Conservation (phyloP, 192 early-diverging fungal genomes). For the Coemansia javaensis region DNA sequence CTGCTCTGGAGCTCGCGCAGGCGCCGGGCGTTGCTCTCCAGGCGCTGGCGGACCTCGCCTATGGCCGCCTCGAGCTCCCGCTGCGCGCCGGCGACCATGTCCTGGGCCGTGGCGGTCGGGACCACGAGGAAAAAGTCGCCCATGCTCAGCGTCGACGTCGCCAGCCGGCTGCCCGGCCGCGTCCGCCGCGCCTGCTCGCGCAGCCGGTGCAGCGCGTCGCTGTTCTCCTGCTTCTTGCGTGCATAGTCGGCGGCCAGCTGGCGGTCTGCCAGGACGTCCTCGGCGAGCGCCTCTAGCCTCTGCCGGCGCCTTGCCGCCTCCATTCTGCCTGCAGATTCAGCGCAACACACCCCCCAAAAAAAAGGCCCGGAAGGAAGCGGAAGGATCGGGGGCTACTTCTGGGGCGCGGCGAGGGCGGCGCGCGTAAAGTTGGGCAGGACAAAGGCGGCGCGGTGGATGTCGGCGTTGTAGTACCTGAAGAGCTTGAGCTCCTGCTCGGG, state of each 20-base stretch:
- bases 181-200: slow-evolving; percentile 11
- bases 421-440: slow-evolving; percentile 88
- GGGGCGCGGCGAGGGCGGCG: slow-evolving; percentile 20
- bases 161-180: slow-evolving; percentile 15
- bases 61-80: slow-evolving; percentile 39
- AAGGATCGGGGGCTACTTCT: too few species aligned
- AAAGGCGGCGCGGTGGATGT: slow-evolving; percentile 89
- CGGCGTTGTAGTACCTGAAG: slow-evolving; percentile 91
- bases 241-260: slow-evolving; percentile 37
- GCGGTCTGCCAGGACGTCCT: slow-evolving; percentile 43
- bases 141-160: slow-evolving; percentile 41
- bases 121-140: slow-evolving; percentile 48
- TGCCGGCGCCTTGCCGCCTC: slow-evolving; percentile 23
- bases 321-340: slow-evolving; percentile 14
- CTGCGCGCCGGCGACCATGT: slow-evolving; percentile 37
- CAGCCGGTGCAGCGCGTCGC: slow-evolving; percentile 30
- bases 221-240: slow-evolving; percentile 37
- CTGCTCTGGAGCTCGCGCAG: slow-evolving; percentile 31
- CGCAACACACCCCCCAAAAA: too few species aligned
- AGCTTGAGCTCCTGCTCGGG: slow-evolving; percentile 75
- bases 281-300: slow-evolving; percentile 43
- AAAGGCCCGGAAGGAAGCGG: too few species aligned
- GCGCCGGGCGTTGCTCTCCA: slow-evolving; percentile 25
- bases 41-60: slow-evolving; percentile 29
- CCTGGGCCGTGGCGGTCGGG: slow-evolving; percentile 23